Conservation (phyloP, 2,329 filamentous ascomycete genomes). For the Cadophora sp. region DNA sequence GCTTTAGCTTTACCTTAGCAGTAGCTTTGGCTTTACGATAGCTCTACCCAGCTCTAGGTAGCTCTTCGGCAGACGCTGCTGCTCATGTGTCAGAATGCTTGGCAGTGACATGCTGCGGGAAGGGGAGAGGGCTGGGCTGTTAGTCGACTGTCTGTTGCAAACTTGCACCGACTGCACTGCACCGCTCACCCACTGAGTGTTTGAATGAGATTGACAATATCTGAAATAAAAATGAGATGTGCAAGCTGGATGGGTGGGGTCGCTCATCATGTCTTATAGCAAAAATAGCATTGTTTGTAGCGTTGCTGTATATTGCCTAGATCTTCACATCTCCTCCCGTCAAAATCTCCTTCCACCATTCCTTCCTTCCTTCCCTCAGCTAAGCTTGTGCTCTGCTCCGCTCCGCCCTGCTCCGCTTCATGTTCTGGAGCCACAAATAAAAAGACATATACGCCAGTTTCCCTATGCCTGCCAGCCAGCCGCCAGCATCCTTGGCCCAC, state of each 20-base stretch:
- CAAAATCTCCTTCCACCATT: too few relatives aligned
- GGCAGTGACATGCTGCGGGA: not conserved
- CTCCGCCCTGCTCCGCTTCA: not conserved
- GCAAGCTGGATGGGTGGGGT: not conserved
- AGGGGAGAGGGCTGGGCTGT: too few relatives aligned
- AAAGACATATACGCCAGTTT: conserved; percentile 10
- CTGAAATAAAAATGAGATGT: too few relatives aligned
- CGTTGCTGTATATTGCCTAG: conserved; percentile 8
- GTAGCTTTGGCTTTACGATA: too few relatives aligned
- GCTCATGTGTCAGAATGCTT: not conserved
- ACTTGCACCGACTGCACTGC: not conserved
- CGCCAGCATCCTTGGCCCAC: not conserved
- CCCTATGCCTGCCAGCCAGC: not conserved
- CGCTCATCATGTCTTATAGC: not conserved
- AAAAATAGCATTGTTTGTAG: conserved; percentile 16
- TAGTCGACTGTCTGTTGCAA: too few relatives aligned
- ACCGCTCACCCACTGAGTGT: too few relatives aligned
- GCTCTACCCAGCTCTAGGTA: too few relatives aligned
- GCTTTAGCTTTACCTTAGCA: too few relatives aligned
- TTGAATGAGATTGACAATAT: too few relatives aligned
- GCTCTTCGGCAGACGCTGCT: not conserved
- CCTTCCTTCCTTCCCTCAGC: not conserved
- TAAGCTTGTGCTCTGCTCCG: too few relatives aligned
- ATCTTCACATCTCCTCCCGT: not conserved
- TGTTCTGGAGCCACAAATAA: conserved; percentile 21